Conservation (phyloP, 345 rosid genomes). For the Orychophragmus violaceus region DNA sequence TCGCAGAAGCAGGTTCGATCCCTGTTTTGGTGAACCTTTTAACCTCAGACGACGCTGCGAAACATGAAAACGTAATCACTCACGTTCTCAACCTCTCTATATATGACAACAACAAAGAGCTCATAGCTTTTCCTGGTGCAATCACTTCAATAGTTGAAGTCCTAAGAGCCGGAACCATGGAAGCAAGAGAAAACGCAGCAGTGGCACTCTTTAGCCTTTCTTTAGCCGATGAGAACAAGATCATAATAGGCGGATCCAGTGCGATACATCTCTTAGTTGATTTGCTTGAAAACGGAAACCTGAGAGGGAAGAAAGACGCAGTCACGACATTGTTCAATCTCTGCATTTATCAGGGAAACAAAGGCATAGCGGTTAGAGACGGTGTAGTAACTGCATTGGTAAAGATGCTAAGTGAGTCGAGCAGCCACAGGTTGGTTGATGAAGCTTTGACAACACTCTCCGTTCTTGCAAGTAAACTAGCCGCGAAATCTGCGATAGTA, state of each 20-base stretch:
- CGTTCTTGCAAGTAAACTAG: constrained; percentile 22
- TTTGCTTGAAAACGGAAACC: constrained; percentile 42
- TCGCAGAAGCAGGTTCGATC: constrained; percentile 66
- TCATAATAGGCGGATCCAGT: constrained; percentile 53
- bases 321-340: constrained; percentile 74
- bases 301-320: constrained; percentile 47
- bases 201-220: constrained; percentile 43
- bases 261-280: constrained; percentile 42
- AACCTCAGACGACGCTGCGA: constrained; percentile 19
- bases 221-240: too few species aligned
- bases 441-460: constrained; percentile 35
- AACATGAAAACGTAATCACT: constrained; percentile 28
- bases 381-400: constrained; percentile 70
- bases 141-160: constrained; percentile 28
- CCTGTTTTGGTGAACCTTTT: constrained; percentile 24
- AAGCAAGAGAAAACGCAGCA: constrained; percentile 35
- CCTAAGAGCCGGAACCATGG: constrained; percentile 29
- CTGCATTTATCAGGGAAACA: constrained; percentile 73
- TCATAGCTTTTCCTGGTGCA: constrained; percentile 29
- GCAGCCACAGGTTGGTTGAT: constrained; percentile 30
- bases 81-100: too few species aligned
- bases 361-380: constrained; percentile 67
- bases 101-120: too few species aligned
- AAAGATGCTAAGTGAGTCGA: constrained; percentile 42
- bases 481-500: constrained; percentile 27